Base-by-base conservation (phyloP, 2,329 filamentous ascomycete species). In the Aspergillus sp. region DNA sequence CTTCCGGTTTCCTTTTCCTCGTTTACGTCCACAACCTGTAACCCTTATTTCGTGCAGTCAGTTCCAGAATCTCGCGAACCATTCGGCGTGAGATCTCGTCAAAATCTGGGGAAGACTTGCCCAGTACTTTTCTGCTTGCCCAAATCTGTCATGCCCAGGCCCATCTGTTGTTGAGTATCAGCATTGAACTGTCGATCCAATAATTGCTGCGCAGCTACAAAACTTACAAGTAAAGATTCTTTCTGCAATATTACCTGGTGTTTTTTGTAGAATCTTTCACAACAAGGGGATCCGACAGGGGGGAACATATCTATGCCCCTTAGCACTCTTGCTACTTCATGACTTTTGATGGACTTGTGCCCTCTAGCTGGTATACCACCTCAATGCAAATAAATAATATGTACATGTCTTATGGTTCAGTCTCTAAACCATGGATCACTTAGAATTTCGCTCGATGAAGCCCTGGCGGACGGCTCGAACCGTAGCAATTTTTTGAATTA, bases 391-490 rank as follows among this genome's bases (percentile, higher is more conserved):
- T 37, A 19, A 37, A 17, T 15, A 17, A 37, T 37, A 37, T 37
- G 33, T 19, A 15, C 33, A 37, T 37, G 33, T 37, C 15, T 37
- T 37, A n/a, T 37, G 33, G 37, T 32, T 49, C 17, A 46, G 17
- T 37, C n/a, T 25, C 35, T 48, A 37, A 60, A 58, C 57, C 55
- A 63, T 49, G 56, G 57, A 32, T 64, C 51, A 43, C 58, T 47
- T 2, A 63, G 41, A 41, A 64, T 38, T 39, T 62, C 46, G 37
- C 47, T 56, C 38, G 55, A 56, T 25, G 59, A 62, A 9, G 56
- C 58, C 47, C 60, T 58, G 46, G 50, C 48, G 15, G 53, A 61
- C 27, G 59, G 60, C 43, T 64, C 55, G 49, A 63, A 61, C 19
- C 33, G 43, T 49, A 62, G 48, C 30, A 63, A 49, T 6, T 25